Conservation (phyloP, 2,329 filamentous ascomycete species). For the Bipolaris gigantea region DNA sequence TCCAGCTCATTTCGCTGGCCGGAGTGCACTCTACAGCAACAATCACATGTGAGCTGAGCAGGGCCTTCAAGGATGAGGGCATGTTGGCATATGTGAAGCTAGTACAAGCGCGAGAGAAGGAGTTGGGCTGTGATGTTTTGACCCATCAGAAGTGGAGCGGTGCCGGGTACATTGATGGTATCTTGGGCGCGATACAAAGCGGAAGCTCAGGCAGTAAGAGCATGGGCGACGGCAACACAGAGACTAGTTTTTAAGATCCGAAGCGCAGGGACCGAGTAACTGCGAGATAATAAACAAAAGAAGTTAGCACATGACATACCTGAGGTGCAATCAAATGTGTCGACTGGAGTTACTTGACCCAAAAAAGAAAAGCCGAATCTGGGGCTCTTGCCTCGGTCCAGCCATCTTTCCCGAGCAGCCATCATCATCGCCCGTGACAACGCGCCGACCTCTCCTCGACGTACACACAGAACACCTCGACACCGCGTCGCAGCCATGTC, state of each 20-base stretch:
- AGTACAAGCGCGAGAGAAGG: slow-evolving; percentile 87
- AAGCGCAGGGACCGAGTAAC: neutral
- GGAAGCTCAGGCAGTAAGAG: slow-evolving; percentile 86
- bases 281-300: neutral
- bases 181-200: slow-evolving; percentile 86
- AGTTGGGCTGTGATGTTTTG: slow-evolving; percentile 85
- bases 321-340: no score
- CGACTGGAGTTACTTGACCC: neutral
- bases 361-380: slow-evolving; percentile 8
- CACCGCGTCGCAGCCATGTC: slow-evolving; percentile 15
- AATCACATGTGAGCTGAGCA: slow-evolving; percentile 73
- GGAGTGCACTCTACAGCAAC: slow-evolving; percentile 66
- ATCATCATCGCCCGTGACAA: slow-evolving; percentile 8
- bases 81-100: slow-evolving; percentile 98
- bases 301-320: neutral
- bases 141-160: slow-evolving; percentile 91
- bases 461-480: neutral
- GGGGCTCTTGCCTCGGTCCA: slow-evolving; percentile 26
- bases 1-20: slow-evolving; percentile 66
- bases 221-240: slow-evolving; percentile 94
- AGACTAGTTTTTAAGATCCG: slow-evolving; percentile 50
- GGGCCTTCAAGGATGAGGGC: slow-evolving; percentile 82
- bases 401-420: slow-evolving; percentile 21
- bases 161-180: slow-evolving; percentile 79
- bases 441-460: neutral